phyloP scores from a whole-genome alignment of 768 basidiomycete genomes.

The Tricholoma sp. region DNA sequence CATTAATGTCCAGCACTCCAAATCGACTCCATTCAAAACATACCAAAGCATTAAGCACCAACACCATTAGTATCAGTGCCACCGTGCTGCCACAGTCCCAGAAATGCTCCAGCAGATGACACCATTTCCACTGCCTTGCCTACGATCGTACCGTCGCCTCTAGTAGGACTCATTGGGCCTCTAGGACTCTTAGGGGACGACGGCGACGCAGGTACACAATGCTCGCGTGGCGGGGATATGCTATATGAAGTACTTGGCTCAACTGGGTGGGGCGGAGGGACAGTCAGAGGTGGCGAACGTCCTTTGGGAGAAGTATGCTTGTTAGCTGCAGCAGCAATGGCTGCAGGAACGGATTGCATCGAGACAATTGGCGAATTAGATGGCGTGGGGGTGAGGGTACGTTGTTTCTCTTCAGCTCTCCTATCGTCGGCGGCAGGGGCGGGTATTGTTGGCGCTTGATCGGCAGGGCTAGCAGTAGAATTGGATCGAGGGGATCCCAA shows the following conservation, averaged over 20 bases:
- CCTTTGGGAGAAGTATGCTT: conserved; percentile 6
- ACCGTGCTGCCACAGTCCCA: conserved; percentile 46
- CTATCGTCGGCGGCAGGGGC: conserved; percentile 10
- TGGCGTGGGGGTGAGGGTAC: conserved; percentile 47
- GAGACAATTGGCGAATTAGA: conserved; percentile 52
- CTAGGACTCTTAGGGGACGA: conserved; percentile 7
- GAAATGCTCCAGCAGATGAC: conserved; percentile 69
- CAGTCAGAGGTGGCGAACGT: conserved; percentile 21
- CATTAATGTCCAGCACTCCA: too few species aligned
- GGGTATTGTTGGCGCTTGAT: not conserved
- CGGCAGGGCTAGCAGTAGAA: not conserved
- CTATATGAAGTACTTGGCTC: conserved; percentile 33
- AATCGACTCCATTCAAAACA: too few species aligned
- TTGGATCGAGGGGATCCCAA: not conserved
- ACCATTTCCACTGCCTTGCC: conserved; percentile 72
- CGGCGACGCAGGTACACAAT: conserved; percentile 10
- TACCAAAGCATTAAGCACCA: not conserved
- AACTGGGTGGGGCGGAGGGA: conserved; percentile 25
- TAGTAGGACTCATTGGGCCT: conserved; percentile 11
- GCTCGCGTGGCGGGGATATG: conserved; percentile 17
- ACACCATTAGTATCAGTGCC: not conserved
- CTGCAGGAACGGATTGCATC: conserved; percentile 21
- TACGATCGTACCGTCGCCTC: conserved; percentile 30
- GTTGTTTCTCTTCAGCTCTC: conserved; percentile 17
- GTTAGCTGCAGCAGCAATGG: conserved; percentile 8